Evolutionary conservation across 1,284 basidiomycete genomes (phyloP).

Genomic region (Moniliophthora roreri): DNA sequence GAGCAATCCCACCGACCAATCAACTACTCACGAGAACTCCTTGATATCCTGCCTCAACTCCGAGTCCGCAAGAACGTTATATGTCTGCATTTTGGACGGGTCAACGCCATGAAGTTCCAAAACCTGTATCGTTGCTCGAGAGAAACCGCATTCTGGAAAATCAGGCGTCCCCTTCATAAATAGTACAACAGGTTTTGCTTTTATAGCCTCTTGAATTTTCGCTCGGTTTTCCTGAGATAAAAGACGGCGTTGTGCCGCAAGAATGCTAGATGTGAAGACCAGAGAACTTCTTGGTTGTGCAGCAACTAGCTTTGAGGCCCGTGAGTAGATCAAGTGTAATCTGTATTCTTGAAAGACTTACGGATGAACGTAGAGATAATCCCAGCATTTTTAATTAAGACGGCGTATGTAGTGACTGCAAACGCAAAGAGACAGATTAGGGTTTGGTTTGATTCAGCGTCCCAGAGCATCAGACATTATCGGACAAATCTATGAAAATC

Average conservation of each 20-base stretch:
- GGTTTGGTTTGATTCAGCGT: too few species aligned
- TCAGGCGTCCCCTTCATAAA: slow-evolving; percentile 96
- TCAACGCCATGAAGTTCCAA: slow-evolving; percentile 88
- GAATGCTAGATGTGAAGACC: slow-evolving; percentile 9
- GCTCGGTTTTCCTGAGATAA: slow-evolving; percentile 44
- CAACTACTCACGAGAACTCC: slow-evolving; percentile 83
- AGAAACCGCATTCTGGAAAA: slow-evolving; percentile 92
- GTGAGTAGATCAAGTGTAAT: slow-evolving; percentile 5
- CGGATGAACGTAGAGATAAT: slow-evolving; percentile 42
- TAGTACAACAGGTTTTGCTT: slow-evolving; percentile 76
- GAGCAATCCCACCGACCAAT: too few species aligned
- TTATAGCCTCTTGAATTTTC: slow-evolving; percentile 61
- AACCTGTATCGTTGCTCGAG: slow-evolving; percentile 89
- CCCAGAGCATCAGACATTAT: too few species aligned
- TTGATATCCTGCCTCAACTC: slow-evolving; percentile 88
- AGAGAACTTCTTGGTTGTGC: slow-evolving; percentile 9
- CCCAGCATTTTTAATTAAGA: slow-evolving; percentile 44
- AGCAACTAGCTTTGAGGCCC: slow-evolving; percentile 14
- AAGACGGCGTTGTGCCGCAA: slow-evolving; percentile 30
- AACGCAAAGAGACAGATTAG: too few species aligned
- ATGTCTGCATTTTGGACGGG: slow-evolving; percentile 79
- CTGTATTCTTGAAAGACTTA: slow-evolving; percentile 25
- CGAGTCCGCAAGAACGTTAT: slow-evolving; percentile 86
- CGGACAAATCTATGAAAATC: too few species aligned
- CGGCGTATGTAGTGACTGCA: too few species aligned